phyloP scores from a whole-genome alignment of 441 rosid genomes.

The Pelargonium citronellum region DNA sequence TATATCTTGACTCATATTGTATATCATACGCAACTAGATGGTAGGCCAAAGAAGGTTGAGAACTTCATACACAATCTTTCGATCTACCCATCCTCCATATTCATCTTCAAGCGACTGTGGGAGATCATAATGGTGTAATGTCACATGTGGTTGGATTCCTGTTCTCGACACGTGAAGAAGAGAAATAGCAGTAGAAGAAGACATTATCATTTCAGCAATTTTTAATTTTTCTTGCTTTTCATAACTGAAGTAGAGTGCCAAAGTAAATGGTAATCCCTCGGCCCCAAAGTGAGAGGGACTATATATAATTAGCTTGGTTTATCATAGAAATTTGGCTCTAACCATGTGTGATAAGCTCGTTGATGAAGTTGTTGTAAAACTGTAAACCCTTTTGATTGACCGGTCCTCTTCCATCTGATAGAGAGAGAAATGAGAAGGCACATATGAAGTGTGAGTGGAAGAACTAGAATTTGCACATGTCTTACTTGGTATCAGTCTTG shows the following conservation, averaged over 20 bases:
- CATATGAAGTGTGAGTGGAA: neutral
- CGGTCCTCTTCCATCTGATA: slow-evolving; percentile 24
- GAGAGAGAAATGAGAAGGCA: neutral
- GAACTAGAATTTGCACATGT: neutral
- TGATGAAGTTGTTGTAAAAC: slow-evolving; percentile 23
- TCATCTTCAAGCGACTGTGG: slow-evolving; percentile 29
- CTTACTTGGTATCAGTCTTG: slow-evolving; percentile 25
- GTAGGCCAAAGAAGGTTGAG: neutral
- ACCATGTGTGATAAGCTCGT: slow-evolving; percentile 19
- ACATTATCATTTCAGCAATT: neutral
- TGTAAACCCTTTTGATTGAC: slow-evolving; percentile 23
- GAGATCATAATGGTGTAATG: slow-evolving; percentile 20
- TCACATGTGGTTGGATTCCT: slow-evolving; percentile 23
- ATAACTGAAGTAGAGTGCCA: no score
- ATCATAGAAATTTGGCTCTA: neutral
- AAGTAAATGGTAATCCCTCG: no score
- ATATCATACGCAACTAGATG: neutral
- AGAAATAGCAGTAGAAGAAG: no score
- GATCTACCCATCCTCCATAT: slow-evolving; percentile 25
- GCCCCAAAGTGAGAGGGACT: no score
- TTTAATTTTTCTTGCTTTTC: no score
- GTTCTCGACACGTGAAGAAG: neutral
- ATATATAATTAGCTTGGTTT: no score
- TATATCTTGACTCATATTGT: no score
- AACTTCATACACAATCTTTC: slow-evolving; percentile 17